These are phyloP conservation scores for Allium sativum DNA, from an alignment of 106 monocot species.

Conservation along the genomic window DNA sequence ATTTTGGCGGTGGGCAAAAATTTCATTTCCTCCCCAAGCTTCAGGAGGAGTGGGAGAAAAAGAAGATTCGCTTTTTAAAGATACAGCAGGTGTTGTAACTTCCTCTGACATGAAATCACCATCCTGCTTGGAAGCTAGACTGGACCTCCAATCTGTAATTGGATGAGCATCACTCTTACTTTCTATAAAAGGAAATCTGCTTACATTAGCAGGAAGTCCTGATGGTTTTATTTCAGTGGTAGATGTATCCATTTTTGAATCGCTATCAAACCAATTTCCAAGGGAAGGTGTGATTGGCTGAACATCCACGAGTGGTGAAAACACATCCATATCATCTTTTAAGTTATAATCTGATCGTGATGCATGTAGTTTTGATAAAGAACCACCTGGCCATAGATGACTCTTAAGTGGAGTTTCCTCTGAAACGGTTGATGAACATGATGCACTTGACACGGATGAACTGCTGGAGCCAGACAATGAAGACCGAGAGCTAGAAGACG, in stretches of 20 bases:
- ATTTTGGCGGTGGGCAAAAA: slow-evolving; percentile 25
- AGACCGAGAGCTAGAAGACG: slow-evolving; percentile 28
- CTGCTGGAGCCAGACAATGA: slow-evolving; percentile 22
- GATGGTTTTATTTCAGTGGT: slow-evolving; percentile 34
- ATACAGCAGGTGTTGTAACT: slow-evolving; percentile 21
- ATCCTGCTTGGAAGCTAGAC: slow-evolving; percentile 47
- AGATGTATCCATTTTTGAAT: slow-evolving; percentile 34
- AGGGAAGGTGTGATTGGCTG: slow-evolving; percentile 90
- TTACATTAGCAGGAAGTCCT: slow-evolving; percentile 21
- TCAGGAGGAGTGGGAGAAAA: slow-evolving; percentile 43
- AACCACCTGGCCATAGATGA: slow-evolving; percentile 33
- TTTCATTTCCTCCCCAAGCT: slow-evolving; percentile 56
- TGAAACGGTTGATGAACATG: slow-evolving; percentile 10
- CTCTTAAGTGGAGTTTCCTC: slow-evolving; percentile 56
- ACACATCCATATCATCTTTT: slow-evolving; percentile 99
- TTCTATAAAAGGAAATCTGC: slow-evolving; percentile 39
- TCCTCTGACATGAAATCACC: slow-evolving; percentile 13
- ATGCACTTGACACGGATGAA: slow-evolving; percentile 22
- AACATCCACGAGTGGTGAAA: slow-evolving; percentile 94
- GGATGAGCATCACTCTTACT: slow-evolving; percentile 31
- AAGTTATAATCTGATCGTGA: slow-evolving; percentile 34
- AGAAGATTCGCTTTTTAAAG: slow-evolving; percentile 41
- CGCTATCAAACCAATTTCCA: slow-evolving; percentile 56
- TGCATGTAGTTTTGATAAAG: slow-evolving; percentile 66
- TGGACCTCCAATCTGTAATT: slow-evolving; percentile 55